Evolutionary conservation across 2,329 filamentous ascomycete species (phyloP), one percentile per base, ranked within the genome.

Genomic region (Aspergillus brasiliensis): DNA sequence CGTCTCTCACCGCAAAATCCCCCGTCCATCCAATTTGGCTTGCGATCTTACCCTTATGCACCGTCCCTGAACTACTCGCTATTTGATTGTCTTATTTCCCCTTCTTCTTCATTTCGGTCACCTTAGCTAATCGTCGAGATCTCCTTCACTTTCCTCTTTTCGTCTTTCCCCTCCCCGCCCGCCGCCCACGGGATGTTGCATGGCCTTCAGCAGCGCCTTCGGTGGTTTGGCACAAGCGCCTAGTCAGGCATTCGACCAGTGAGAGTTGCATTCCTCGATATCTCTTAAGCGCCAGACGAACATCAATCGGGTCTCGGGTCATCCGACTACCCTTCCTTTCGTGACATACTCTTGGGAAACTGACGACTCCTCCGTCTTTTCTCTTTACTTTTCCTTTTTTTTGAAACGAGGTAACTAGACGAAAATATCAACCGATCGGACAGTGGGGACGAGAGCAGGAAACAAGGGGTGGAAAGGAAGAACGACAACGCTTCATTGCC

Each of bases 201-300:
- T 68, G 62, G 60, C 58, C 60, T 60, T 60, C 63, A 61, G 58
- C 47, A 61, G 58, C 62, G 54, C 46, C 62, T 57, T 58, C 55
- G 51, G 63, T 68, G 67, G 70, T 67, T 64, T 62, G 65, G 69
- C 65, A 62, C 67, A 71, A 69, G 68, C 71, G 69, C 70, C 66
- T 57, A 63, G 51, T 56, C 59, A 54, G 61, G 54, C 63, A 57
- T 65, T 65, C 64, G 56, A 67, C 69, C 67, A 68, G 67, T 70
- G 63, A 70, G 61, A 67, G 51, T 58, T 62, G 47, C 61, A 46
- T 62, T 63, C 47, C 44, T 60, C 57, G n/a, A 58, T 56, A 54
- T 63, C 62, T 60, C 48, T 58, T 72, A 75, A 73, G 72, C 72
- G 72, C 72, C 70, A 71, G 67, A 67, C 70, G 66, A 62, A 60